Percentiles rank a stretch among this genome's conserved stretches.
Evolutionary conservation across 2,329 filamentous ascomycete genomes (phyloP).

Genomic region (Fusarium sp.): DNA sequence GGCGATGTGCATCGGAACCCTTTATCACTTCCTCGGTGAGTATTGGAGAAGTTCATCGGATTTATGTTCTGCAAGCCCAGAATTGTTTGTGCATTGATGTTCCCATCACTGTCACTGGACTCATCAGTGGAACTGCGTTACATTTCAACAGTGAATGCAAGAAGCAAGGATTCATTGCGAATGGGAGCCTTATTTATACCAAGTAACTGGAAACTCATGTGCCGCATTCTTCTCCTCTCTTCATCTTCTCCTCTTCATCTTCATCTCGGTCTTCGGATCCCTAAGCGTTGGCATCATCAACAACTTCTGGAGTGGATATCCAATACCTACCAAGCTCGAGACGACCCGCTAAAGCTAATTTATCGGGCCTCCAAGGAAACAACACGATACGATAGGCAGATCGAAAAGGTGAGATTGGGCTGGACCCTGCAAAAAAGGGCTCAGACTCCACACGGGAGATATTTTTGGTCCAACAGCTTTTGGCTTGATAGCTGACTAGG

Average conservation of each 20-base stretch:
- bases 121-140: neutral
- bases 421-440: conserved; percentile 9
- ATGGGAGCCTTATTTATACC: neutral
- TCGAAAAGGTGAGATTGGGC: neutral
- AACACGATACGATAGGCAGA: conserved; percentile 4
- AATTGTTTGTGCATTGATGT: neutral
- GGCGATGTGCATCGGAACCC: neutral
- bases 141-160: neutral
- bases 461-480: conserved; percentile 6
- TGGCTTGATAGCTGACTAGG: neutral
- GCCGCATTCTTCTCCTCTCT: neutral
- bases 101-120: neutral
- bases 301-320: conserved; percentile 17
- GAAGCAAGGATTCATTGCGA: neutral
- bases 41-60: too few species aligned
- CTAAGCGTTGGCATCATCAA: neutral
- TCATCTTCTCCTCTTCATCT: neutral
- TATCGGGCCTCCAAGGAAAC: conserved; percentile 7
- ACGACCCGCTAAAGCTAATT: conserved; percentile 25
- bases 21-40: neutral
- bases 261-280: neutral
- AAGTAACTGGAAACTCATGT: neutral
- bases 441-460: conserved; percentile 24
- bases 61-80: neutral
- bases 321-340: neutral